Evolutionary conservation across 805 yeast genomes (phyloP).

Genomic region (Yarrowia phangngaensis): DNA sequence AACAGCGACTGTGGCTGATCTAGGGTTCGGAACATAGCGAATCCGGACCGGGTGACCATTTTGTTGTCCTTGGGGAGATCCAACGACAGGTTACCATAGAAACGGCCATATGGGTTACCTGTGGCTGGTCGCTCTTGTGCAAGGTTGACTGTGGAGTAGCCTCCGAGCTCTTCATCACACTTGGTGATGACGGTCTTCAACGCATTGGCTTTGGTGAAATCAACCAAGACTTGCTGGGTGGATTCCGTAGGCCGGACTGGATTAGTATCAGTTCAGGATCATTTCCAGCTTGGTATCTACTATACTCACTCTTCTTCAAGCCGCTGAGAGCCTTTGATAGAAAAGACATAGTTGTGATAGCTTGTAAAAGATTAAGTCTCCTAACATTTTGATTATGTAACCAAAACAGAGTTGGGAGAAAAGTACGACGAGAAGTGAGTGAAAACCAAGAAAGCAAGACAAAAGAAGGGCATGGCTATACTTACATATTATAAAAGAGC

Average conservation of each 20-base stretch:
- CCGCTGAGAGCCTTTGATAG: conserved; percentile 17
- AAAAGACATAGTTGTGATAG: conserved; percentile 1
- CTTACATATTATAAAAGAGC: no score
- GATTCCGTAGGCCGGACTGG: conserved; percentile 24
- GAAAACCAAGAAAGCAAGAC: no score
- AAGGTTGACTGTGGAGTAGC: conserved; percentile 62
- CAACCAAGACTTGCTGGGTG: conserved; percentile 47
- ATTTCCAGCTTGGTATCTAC: neutral
- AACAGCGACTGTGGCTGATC: conserved; percentile 52
- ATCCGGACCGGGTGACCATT: conserved; percentile 60
- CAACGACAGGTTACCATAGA: conserved; percentile 65
- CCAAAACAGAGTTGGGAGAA: no score
- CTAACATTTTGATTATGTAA: no score
- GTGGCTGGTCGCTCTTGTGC: conserved; percentile 30
- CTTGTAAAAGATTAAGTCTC: no score
- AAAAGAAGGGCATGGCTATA: no score
- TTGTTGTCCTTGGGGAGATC: conserved; percentile 66
- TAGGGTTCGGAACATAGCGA: conserved; percentile 79
- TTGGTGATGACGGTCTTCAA: conserved; percentile 54
- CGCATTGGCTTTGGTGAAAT: conserved; percentile 50
- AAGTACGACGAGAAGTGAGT: no score
- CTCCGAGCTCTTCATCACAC: conserved; percentile 73
- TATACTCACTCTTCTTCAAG: conserved; percentile 10
- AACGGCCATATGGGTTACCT: conserved; percentile 47
- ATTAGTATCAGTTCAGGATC: neutral